Evolutionary conservation across 169 alveolate species (phyloP), one percentile per base, ranked within the genome.

Genomic region (Miamiensis avidus): DNA sequence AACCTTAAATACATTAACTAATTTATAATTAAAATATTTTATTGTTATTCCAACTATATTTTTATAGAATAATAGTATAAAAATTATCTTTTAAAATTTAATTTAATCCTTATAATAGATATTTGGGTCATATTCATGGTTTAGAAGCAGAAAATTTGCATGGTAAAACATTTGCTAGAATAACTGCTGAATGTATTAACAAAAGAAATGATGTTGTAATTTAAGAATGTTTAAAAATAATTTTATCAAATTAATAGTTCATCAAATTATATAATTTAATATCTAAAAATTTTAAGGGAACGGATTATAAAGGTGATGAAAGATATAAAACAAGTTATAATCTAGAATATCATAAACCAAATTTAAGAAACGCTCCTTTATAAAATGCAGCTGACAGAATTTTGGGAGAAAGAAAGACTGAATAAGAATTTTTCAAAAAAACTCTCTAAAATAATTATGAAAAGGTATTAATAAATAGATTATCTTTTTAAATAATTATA

Each of bases 121-220:
- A 86, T 86, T 78, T 75, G 29, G 90, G 90, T 6, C 90, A 86
- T 65, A 82, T 86, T 6, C 81, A 84, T 74, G 90, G 87, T 65
- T 65, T 81, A 25, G 34, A 86, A 64, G 90, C 90, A 49, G 90
- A 86, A 81, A 81, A 82, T 69, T 75, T 74, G 65, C 82, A 86
- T 65, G 90, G 90, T 31, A 86, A 86, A 86, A 79, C 90, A 27
- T 86, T 81, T 86, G 86, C 90, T 33, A 82, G 76, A 65, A 49
- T 86, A 30, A 81, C 90, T 74, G 90, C 90, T 34, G 90, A 86
- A 29, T 86, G 90, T 81, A 33, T 86, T 74, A 84, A 86, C 74
- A 78, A 86, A 34, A 86, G 90, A 86, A 64, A 81, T 34, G 81
- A 83, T 49, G 69, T 49, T 4, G 69, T 49, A 49, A 11, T 49